phyloP scores from a whole-genome alignment of 1,139 yeast species.

The Yamadazyma diddensiae region DNA sequence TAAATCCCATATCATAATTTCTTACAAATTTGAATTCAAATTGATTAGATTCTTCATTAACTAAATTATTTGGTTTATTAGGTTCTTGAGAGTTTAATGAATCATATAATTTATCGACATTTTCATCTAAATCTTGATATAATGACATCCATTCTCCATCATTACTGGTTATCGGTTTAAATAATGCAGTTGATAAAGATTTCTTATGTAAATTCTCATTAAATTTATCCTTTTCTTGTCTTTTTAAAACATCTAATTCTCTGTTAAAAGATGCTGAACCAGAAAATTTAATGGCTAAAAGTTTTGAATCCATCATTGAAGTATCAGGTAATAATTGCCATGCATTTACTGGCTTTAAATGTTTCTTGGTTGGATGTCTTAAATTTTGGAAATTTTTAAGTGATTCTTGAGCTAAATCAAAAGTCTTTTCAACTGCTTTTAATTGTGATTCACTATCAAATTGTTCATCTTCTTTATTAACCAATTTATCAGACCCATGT shows the following conservation, averaged over 20 bases:
- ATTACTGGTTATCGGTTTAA: constrained; percentile 70
- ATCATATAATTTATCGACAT: constrained; percentile 35
- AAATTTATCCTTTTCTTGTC: constrained; percentile 35
- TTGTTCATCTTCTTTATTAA: constrained; percentile 15
- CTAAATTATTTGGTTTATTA: constrained; percentile 42
- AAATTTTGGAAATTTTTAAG: constrained; percentile 42
- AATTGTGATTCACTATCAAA: constrained; percentile 65
- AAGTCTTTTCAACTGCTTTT: constrained; percentile 70
- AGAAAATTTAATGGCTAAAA: constrained; percentile 66
- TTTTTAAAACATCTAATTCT: constrained; percentile 32
- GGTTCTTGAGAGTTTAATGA: constrained; percentile 50
- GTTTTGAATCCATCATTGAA: constrained; percentile 78
- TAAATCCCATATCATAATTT: constrained; percentile 77
- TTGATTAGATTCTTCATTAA: constrained; percentile 32
- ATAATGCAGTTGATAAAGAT: constrained; percentile 60
- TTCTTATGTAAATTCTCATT: constrained; percentile 42
- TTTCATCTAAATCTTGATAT: constrained; percentile 40
- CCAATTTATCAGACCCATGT: constrained; percentile 6
- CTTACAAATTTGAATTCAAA: constrained; percentile 64
- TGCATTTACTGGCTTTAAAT: constrained; percentile 69
- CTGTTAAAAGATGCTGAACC: constrained; percentile 71
- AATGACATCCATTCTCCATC: constrained; percentile 83
- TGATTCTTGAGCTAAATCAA: constrained; percentile 56
- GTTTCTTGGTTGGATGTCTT: constrained; percentile 75
- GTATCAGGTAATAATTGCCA: constrained; percentile 90